A percentile compares a stretch with the other conserved stretches of the same genome.
Conservation (phyloP, 176 grass and related monocot species). For the Avena atlantica region DNA sequence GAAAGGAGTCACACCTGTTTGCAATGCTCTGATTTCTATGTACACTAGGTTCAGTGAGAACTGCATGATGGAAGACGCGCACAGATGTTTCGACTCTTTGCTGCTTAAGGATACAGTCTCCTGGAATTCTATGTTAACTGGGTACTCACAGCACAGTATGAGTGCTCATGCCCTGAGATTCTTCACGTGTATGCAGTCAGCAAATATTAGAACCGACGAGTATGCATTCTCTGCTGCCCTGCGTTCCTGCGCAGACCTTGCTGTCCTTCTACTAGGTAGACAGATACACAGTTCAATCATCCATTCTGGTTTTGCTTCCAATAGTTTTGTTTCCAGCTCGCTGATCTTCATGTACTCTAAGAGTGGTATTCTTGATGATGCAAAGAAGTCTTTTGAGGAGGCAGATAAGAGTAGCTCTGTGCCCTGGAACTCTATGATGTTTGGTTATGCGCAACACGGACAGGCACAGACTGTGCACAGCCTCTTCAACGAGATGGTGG, state of each 20-base stretch:
- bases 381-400: constrained; percentile 59
- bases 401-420: constrained; percentile 58
- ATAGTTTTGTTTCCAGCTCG: constrained; percentile 66
- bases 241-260: constrained; percentile 65
- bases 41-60: constrained; percentile 47
- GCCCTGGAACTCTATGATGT: constrained; percentile 78
- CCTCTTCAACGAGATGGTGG: constrained; percentile 58
- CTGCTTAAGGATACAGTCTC: constrained; percentile 55
- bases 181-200: constrained; percentile 52
- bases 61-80: constrained; percentile 63
- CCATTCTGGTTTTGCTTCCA: constrained; percentile 54
- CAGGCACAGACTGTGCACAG: constrained; percentile 37
- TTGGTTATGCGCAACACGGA: constrained; percentile 68
- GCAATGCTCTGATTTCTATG: constrained; percentile 68
- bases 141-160: constrained; percentile 59
- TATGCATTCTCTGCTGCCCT: constrained; percentile 65
- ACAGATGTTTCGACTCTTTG: constrained; percentile 52
- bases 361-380: constrained; percentile 61
- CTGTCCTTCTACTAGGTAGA: constrained; percentile 62
- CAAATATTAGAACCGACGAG: constrained; percentile 43
- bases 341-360: constrained; percentile 79
- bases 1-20: constrained; percentile 48
- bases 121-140: constrained; percentile 75
- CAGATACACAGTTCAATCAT: constrained; percentile 60
- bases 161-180: constrained; percentile 59